phyloP scores from a whole-genome alignment of 371 early-diverging fungal genomes.

The Mucor velutinosus region DNA sequence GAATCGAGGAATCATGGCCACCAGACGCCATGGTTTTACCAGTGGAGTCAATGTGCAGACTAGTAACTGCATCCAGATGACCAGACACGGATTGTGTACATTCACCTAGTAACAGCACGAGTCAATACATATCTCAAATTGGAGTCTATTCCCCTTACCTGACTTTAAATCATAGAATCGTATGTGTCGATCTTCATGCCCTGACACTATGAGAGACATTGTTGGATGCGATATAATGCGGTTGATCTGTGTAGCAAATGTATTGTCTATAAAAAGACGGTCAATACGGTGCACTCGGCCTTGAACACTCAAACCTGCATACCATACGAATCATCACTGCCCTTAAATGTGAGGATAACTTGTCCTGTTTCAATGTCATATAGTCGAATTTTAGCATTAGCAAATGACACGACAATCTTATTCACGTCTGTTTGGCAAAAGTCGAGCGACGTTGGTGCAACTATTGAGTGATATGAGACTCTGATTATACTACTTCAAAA shows the following conservation, averaged over 20 bases:
- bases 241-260: conserved; percentile 77
- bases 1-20: conserved; percentile 84
- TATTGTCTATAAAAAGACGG: conserved; percentile 53
- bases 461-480: conserved; percentile 8
- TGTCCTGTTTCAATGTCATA: conserved; percentile 83
- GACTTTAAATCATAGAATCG: conserved; percentile 77
- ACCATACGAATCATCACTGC: conserved; percentile 69
- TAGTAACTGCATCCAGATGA: conserved; percentile 71
- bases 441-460: conserved; percentile 71
- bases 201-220: conserved; percentile 71
- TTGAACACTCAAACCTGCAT: not conserved
- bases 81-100: conserved; percentile 68
- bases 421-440: conserved; percentile 64
- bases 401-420: conserved; percentile 69
- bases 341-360: conserved; percentile 52
- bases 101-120: conserved; percentile 42
- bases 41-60: conserved; percentile 70
- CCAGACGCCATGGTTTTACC: conserved; percentile 76
- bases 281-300: not conserved
- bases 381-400: conserved; percentile 65
- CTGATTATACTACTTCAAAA: not conserved
- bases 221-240: conserved; percentile 76
- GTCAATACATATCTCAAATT: not conserved
- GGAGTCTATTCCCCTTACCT: conserved; percentile 40
- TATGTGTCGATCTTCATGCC: conserved; percentile 80